Percentiles rank a stretch among this genome's conserved stretches.
These are phyloP conservation scores for Phytophthora constricta DNA, from an alignment of 352 stramenopile genomes.

Conservation along the genomic window DNA sequence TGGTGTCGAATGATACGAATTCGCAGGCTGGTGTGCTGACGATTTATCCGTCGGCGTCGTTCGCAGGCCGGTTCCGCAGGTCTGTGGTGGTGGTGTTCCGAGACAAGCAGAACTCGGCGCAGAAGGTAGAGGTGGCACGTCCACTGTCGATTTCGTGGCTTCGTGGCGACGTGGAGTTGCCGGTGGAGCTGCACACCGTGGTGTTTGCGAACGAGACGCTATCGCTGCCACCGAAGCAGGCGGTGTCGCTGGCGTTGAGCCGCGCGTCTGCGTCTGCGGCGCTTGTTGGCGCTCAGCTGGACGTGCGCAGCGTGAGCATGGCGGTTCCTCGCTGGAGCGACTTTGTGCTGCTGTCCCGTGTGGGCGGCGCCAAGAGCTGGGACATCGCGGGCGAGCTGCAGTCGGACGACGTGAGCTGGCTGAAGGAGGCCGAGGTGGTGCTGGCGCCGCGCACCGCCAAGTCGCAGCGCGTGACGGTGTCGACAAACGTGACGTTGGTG, in stretches of 20 bases:
- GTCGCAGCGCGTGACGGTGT: background rate
- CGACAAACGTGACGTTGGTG: background rate
- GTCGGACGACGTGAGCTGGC: background rate
- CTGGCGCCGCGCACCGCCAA: background rate
- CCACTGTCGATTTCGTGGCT: background rate
- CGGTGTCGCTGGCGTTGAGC: background rate
- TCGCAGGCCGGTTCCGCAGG: background rate
- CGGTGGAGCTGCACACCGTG: constrained; percentile 1
- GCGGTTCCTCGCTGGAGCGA: constrained; percentile 1
- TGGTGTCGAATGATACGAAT: background rate
- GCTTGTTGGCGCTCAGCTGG: background rate
- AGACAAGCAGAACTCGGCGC: background rate
- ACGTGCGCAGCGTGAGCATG: constrained; percentile 1
- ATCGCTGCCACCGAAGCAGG: background rate
- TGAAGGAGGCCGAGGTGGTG: constrained; percentile 9
- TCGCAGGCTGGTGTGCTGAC: background rate
- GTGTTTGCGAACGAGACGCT: constrained; percentile 5
- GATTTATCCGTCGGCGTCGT: background rate
- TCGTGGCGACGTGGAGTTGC: constrained; percentile 5
- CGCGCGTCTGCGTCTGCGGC: background rate
- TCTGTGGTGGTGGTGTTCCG: background rate
- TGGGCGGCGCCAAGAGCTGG: background rate
- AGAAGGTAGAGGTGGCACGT: constrained; percentile 1
- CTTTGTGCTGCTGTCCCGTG: constrained; percentile 8
- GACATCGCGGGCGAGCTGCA: background rate